phyloP scores from a whole-genome alignment of 78 protist species.

The Creolimax fragrantissima region DNA sequence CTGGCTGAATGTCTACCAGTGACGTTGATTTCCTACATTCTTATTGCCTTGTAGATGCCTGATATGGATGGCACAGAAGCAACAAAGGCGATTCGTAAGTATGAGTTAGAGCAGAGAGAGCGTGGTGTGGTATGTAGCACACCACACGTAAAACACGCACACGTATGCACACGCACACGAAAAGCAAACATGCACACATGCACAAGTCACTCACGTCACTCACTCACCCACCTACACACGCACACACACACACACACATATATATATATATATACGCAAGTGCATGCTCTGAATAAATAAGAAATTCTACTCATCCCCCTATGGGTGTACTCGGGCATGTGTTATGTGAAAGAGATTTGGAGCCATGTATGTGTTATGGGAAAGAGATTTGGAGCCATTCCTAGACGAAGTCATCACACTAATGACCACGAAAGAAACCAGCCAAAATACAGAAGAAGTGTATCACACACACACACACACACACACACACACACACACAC shows the following conservation, averaged over 20 bases:
- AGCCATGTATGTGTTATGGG: too few species aligned
- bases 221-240: neutral
- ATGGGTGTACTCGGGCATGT: neutral
- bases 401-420: neutral
- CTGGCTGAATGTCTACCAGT: too few species aligned
- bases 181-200: neutral
- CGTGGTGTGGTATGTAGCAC: neutral
- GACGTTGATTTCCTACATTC: too few species aligned
- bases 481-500: slow-evolving; percentile 1
- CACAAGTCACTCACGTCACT: neutral
- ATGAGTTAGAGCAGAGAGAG: neutral
- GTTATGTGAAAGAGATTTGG: neutral
- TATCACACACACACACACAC: neutral
- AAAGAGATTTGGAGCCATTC: too few species aligned
- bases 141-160: neutral
- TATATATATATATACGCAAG: neutral
- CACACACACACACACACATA: neutral
- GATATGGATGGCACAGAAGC: neutral
- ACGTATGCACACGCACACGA: neutral
- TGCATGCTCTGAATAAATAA: too few species aligned
- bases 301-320: neutral
- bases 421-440: neutral
- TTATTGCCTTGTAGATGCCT: neutral
- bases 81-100: neutral
- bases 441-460: neutral